These are phyloP conservation scores for Xylaria flabelliformis DNA, from an alignment of 495 filamentous ascomycete genomes.

Conservation along the genomic window DNA sequence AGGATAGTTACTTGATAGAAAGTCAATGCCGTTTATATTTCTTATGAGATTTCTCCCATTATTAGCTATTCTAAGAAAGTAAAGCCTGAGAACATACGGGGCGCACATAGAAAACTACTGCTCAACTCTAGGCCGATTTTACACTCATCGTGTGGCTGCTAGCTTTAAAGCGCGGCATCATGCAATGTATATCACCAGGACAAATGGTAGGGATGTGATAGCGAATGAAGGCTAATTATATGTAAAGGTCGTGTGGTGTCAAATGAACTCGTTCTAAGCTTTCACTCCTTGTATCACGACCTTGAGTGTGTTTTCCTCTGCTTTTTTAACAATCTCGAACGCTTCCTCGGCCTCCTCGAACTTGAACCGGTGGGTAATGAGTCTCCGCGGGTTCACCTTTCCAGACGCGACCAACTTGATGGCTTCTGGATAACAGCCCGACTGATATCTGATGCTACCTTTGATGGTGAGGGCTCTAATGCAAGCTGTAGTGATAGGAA, in stretches of 20 bases:
- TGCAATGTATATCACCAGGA: neutral
- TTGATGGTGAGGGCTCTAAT: slow-evolving; percentile 60
- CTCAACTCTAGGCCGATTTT: neutral
- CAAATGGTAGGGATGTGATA: neutral
- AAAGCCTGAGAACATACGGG: neutral
- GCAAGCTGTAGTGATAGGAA: slow-evolving; percentile 64
- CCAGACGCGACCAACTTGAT: slow-evolving; percentile 58
- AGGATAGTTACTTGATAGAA: too few species aligned
- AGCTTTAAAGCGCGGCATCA: neutral
- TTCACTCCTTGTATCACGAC: slow-evolving; percentile 43
- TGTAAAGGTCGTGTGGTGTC: neutral
- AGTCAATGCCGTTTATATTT: too few species aligned
- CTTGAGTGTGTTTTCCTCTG: slow-evolving; percentile 37
- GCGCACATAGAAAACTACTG: neutral
- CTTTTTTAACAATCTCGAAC: slow-evolving; percentile 45
- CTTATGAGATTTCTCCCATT: too few species aligned
- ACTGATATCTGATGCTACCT: slow-evolving; percentile 61
- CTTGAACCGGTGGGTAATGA: slow-evolving; percentile 60
- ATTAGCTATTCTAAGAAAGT: neutral
- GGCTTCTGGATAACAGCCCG: slow-evolving; percentile 62
- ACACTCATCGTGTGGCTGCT: neutral
- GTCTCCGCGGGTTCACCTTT: slow-evolving; percentile 56
- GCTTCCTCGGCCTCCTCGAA: slow-evolving; percentile 62
- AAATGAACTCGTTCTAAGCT: neutral
- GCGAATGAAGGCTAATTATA: neutral